Percentiles rank a stretch among this genome's conserved stretches.
Evolutionary conservation across 2,329 filamentous ascomycete genomes (phyloP).

Genomic region (Cryphonectria nitschkei): DNA sequence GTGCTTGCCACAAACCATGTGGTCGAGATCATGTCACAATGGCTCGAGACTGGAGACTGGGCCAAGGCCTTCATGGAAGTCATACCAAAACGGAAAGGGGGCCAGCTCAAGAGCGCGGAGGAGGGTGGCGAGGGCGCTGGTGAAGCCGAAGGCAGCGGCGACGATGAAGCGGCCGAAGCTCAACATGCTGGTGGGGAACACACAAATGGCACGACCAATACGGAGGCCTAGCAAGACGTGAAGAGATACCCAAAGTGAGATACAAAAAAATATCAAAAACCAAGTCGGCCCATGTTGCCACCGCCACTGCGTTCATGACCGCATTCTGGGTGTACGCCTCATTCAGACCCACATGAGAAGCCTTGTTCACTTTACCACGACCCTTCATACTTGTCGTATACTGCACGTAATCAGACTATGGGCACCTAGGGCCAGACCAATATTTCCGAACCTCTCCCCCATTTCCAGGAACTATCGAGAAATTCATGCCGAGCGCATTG

Average conservation of each 20-base stretch:
- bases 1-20: slow-evolving; percentile 96
- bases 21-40: slow-evolving; percentile 92
- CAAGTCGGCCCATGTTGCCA: not conserved
- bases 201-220: too few species aligned
- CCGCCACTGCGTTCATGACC: not conserved
- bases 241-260: not conserved
- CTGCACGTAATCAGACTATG: not conserved
- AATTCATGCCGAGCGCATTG: not conserved
- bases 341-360: not conserved
- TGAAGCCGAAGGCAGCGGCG: slow-evolving; percentile 8
- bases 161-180: slow-evolving; percentile 1
- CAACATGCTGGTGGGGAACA: not conserved
- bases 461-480: not conserved
- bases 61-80: slow-evolving; percentile 84
- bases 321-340: not conserved
- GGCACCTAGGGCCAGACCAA: not conserved
- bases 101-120: slow-evolving; percentile 58
- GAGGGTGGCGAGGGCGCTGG: slow-evolving; percentile 29
- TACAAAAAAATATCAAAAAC: not conserved
- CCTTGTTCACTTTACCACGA: not conserved
- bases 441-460: not conserved
- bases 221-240: not conserved
- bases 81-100: slow-evolving; percentile 89
- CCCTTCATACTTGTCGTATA: not conserved
- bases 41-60: slow-evolving; percentile 91